These are phyloP conservation scores for Akanthomyces lecanii DNA, from an alignment of 2,329 filamentous ascomycete species.

Conservation along the genomic window DNA sequence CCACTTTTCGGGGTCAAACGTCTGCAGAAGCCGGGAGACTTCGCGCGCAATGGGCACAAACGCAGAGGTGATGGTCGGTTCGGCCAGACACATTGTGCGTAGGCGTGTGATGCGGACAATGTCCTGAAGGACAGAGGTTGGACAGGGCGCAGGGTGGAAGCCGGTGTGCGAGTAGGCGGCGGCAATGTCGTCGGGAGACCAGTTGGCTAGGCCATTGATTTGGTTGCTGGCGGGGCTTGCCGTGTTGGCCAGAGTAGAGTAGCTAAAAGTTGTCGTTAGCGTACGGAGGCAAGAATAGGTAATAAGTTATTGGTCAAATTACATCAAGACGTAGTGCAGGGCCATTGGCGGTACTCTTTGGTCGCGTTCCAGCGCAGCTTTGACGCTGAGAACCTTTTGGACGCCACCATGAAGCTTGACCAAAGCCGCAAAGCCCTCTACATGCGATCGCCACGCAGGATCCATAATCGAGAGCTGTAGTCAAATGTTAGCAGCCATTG, in stretches of 20 bases:
- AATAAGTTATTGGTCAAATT: neutral
- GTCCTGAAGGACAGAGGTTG: conserved; percentile 11
- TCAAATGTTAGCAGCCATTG: neutral
- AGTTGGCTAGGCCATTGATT: conserved; percentile 7
- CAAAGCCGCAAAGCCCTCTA: conserved; percentile 9
- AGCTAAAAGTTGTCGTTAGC: neutral
- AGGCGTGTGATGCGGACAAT: conserved; percentile 13
- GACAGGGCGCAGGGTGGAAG: conserved; percentile 10
- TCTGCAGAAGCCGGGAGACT: neutral
- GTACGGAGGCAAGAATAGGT: neutral
- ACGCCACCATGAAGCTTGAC: conserved; percentile 15
- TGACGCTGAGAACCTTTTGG: conserved; percentile 1
- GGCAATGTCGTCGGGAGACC: conserved; percentile 7
- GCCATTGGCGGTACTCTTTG: conserved; percentile 7
- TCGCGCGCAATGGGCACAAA: conserved; percentile 11
- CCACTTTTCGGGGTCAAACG: neutral
- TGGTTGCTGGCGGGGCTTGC: conserved; percentile 9
- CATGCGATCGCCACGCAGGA: conserved; percentile 11
- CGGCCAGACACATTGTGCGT: conserved; percentile 3
- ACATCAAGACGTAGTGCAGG: conserved; percentile 12
- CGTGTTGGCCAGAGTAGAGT: conserved; percentile 11
- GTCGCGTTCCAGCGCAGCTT: neutral
- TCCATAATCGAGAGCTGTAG: conserved; percentile 11
- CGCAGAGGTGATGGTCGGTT: conserved; percentile 1
- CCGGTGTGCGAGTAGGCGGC: conserved; percentile 15